Evolutionary conservation across 129 eudicot genomes (phyloP).

Genomic region (Smallanthus sonchifolius): DNA sequence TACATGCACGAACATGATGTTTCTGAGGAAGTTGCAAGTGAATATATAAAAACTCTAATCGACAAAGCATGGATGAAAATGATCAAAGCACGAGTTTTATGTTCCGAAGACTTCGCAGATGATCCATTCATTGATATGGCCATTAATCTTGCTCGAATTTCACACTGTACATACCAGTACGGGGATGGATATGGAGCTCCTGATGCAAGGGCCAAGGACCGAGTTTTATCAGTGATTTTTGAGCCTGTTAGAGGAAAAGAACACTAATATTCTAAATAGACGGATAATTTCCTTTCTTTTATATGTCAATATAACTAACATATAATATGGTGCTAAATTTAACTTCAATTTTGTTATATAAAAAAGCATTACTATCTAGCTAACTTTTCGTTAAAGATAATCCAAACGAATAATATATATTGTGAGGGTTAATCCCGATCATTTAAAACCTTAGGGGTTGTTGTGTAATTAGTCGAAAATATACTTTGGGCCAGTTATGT

Average conservation of each 20-base stretch:
- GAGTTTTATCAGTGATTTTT: not conserved
- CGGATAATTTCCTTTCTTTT: too few species aligned
- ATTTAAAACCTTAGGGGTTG: too few species aligned
- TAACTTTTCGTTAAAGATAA: too few species aligned
- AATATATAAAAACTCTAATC: not conserved
- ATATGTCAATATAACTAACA: too few species aligned
- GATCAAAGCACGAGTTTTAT: not conserved
- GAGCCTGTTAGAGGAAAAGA: not conserved
- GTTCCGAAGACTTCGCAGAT: not conserved
- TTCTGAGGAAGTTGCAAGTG: not conserved
- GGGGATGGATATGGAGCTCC: slow-evolving; percentile 1
- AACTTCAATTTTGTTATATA: too few species aligned
- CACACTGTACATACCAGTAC: not conserved
- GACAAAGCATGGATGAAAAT: not conserved
- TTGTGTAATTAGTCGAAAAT: too few species aligned
- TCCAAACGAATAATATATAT: too few species aligned
- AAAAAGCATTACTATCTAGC: too few species aligned
- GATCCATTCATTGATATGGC: not conserved
- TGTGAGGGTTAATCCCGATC: too few species aligned
- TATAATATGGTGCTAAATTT: too few species aligned
- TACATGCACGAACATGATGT: not conserved
- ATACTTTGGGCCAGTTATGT: too few species aligned
- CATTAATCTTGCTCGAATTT: not conserved
- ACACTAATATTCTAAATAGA: too few species aligned
- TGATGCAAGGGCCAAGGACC: not conserved